These are phyloP conservation scores for Silene uniflora DNA, from an alignment of 148 eudicot species.

Conservation along the genomic window DNA sequence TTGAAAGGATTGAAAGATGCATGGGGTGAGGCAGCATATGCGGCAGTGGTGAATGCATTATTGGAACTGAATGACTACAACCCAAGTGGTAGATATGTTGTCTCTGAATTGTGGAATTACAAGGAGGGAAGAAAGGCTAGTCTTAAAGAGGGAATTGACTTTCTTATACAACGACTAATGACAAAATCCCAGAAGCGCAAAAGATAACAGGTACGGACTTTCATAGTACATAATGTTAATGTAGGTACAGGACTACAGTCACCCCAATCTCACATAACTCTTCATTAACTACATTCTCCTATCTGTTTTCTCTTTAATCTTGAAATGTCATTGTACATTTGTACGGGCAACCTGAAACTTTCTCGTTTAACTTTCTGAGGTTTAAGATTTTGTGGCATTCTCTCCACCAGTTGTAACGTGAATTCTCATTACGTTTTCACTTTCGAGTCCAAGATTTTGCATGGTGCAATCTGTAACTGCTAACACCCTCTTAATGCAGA, in stretches of 20 bases:
- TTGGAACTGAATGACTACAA: conserved; percentile 52
- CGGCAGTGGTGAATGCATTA: conserved; percentile 38
- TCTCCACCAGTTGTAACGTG: neutral
- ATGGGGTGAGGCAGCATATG: conserved; percentile 45
- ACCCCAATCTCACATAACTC: neutral
- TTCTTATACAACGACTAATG: conserved; percentile 35
- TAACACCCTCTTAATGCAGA: neutral
- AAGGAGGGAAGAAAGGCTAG: conserved; percentile 48
- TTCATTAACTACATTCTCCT: neutral
- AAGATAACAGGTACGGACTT: conserved; percentile 18
- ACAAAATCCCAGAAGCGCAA: conserved; percentile 36
- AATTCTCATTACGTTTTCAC: neutral
- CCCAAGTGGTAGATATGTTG: conserved; percentile 53
- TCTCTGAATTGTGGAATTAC: conserved; percentile 45
- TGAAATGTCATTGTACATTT: neutral
- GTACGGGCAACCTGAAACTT: no score
- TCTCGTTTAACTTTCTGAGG: no score
- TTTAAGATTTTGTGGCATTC: no score
- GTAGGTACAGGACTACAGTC: neutral
- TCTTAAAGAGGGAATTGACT: conserved; percentile 45
- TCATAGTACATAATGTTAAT: neutral
- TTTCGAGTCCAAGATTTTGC: neutral
- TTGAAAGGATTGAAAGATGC: conserved; percentile 36
- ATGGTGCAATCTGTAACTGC: neutral
- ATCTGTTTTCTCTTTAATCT: neutral